Conservation (phyloP, 768 basidiomycete genomes). For the Russula virescens region DNA sequence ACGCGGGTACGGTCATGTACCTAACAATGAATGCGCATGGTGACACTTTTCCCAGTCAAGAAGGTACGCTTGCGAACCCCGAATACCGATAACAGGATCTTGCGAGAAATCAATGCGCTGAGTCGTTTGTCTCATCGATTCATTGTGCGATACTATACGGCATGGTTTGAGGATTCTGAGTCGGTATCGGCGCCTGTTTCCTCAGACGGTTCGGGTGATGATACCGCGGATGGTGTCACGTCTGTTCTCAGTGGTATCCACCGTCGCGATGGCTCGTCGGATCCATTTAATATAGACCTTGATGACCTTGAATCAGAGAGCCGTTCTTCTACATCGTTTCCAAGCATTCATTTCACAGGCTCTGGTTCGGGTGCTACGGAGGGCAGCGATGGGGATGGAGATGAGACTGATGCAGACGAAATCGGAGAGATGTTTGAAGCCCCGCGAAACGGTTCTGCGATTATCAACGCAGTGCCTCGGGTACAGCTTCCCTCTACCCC, state of each 20-base stretch:
- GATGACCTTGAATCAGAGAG: conserved; percentile 50
- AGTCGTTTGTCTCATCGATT: conserved; percentile 82
- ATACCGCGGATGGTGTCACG: conserved; percentile 45
- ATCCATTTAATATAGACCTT: conserved; percentile 61
- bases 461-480: conserved; percentile 18
- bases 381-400: conserved; percentile 41
- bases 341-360: conserved; percentile 71
- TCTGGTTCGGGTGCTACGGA: conserved; percentile 37
- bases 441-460: conserved; percentile 6
- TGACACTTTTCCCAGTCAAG: conserved; percentile 56
- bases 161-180: conserved; percentile 78
- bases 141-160: conserved; percentile 89
- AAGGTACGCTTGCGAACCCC: conserved; percentile 75
- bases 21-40: not conserved
- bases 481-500: conserved; percentile 8
- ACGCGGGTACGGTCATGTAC: conserved; percentile 50
- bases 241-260: conserved; percentile 45
- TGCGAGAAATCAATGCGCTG: conserved; percentile 87
- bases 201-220: conserved; percentile 38
- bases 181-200: conserved; percentile 42
- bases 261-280: conserved; percentile 27
- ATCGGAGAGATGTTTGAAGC: conserved; percentile 28
- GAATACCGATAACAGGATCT: conserved; percentile 82
- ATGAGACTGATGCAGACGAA: conserved; percentile 31
- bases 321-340: conserved; percentile 59